A percentile compares a stretch with the other conserved stretches of the same genome.
These are phyloP conservation scores for Phytopythium chamaehyphon DNA, from an alignment of 352 stramenopile species.

Conservation along the genomic window DNA sequence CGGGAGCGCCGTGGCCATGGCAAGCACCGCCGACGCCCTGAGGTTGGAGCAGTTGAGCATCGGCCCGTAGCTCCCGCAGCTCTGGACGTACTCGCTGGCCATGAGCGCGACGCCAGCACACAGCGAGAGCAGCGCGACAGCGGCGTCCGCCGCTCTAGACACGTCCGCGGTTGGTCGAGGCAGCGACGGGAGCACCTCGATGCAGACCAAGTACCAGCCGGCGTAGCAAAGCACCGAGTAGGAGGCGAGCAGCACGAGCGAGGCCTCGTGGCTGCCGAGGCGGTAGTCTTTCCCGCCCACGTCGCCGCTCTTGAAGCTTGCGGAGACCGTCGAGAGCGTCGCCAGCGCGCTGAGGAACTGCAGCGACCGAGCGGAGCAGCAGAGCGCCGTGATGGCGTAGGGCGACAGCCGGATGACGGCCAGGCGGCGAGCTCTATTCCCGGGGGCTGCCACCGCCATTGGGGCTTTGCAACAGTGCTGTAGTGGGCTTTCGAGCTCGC, in stretches of 20 bases:
- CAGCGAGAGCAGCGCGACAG: conserved; percentile 24
- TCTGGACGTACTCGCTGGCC: conserved; percentile 21
- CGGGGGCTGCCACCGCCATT: too few species aligned
- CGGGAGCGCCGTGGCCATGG: conserved; percentile 25
- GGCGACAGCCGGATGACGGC: conserved; percentile 15
- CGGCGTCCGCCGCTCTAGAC: conserved; percentile 20
- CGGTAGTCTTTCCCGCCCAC: conserved; percentile 11
- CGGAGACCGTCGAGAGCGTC: conserved; percentile 17
- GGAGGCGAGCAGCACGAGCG: conserved; percentile 20
- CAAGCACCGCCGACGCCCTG: conserved; percentile 25
- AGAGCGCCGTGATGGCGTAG: conserved; percentile 18
- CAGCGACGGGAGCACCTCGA: conserved; percentile 31
- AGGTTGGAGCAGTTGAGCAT: conserved; percentile 40
- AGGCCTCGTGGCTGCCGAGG: conserved; percentile 22
- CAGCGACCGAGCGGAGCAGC: conserved; percentile 19
- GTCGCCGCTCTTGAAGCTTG: conserved; percentile 8
- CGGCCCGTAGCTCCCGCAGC: conserved; percentile 25
- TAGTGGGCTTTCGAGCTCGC: too few species aligned
- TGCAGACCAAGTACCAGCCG: conserved; percentile 11
- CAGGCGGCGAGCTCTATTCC: too few species aligned
- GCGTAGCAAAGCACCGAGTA: conserved; percentile 23
- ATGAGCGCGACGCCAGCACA: conserved; percentile 20
- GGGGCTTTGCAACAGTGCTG: too few species aligned
- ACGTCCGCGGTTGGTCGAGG: conserved; percentile 20
- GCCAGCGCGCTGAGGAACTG: conserved; percentile 29